Evolutionary conservation across 2,329 filamentous ascomycete genomes (phyloP), one percentile per base, ranked within the genome.

Genomic region (Paecilomyces variotii): DNA sequence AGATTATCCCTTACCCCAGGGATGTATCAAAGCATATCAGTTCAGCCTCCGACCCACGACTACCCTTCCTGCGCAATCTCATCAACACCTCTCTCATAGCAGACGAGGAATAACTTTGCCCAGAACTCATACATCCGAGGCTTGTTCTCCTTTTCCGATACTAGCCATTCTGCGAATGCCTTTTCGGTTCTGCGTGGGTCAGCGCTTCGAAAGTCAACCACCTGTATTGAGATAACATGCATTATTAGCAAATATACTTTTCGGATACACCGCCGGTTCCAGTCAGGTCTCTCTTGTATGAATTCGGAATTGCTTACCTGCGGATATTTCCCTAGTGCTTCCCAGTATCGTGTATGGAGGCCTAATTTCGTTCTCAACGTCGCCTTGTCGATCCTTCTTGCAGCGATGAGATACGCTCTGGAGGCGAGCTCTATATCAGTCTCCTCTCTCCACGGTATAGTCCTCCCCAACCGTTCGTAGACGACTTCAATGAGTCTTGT

Each of bases 401-500:
- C 65, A 26, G 69, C 71, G 24, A 58, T 60, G 52, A 57, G 60
- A 58, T 71, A 72, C n/a, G 67, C 64, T 30, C 57, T 58, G 2
- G 64, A 64, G 30, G 69, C 56, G 5, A 52, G 59, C 28, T 68
- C 63, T 11, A 64, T 61, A 2, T 57, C 59, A 7, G 52, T 59
- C 24, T 66, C 61, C 9, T 64, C 60, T 4, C 68, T 65, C 9
- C 59, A 61, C 1, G 64, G 65, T 27, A 71, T 35, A 52, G 64
- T 69, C 56, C 61, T 61, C 12, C 60, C 53, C 50, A 69, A 65
- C 9, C 56, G 60, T 35, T 63, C 59, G 58, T 70, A 65, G 12
- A 68, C 63, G 25, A 70, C 64, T 53, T 72, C 71, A 54, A 74
- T 66, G n/a, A 74, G 64, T 25, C 69, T 67, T 1, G 71, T 73